Base-by-base conservation (phyloP, 805 yeast species). In the Metschnikowia lunata region DNA sequence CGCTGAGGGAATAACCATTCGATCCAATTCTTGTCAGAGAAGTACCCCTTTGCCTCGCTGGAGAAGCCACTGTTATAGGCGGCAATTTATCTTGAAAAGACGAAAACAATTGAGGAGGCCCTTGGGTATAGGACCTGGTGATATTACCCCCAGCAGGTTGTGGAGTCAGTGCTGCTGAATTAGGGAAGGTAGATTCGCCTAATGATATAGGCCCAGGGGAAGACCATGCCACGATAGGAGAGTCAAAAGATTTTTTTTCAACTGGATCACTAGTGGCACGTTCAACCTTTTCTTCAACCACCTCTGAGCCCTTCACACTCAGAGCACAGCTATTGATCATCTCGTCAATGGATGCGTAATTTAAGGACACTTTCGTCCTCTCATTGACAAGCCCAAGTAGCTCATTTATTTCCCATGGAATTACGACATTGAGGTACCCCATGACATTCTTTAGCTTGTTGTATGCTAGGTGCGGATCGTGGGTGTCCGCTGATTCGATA, bases 311-410 rank as follows among this genome's bases (percentile, higher is more conserved):
- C 15, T 39, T 40, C 14, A 57, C 62, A 43, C 79, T 82, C 55
- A 75, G 76, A 10, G 78, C 70, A 48, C 85, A 79, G 55, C 83
- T 75, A 26, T 79, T 78, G 3, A 81, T 78, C 36, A 81, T 71
- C 52, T 82, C 86, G 41, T 75, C 81, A 35, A 78, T 78, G 14
- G 85, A 79, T 9, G 76, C 66, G 52, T 80, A 82, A 35, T 70
- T 67, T 11, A 70, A 54, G 1, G 72, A 67, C 14, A 70, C 66
- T 45, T 70, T 70, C 6, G 65, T 66, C 33, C 72, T 46, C 51
- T 70, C 75, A 49, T 70, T 70, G 2, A 70, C 72, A 28, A 82
- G 61, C 33, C 80, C 82, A 36, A 80, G 51, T 32, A 82, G 58
- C 48, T 77, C 76, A 39, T 75, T 75, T 27, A 75, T 64, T 43